Evolutionary conservation across 2,329 filamentous ascomycete genomes (phyloP), one percentile per base, ranked within the genome.

Genomic region (Bipolaris zeicola): DNA sequence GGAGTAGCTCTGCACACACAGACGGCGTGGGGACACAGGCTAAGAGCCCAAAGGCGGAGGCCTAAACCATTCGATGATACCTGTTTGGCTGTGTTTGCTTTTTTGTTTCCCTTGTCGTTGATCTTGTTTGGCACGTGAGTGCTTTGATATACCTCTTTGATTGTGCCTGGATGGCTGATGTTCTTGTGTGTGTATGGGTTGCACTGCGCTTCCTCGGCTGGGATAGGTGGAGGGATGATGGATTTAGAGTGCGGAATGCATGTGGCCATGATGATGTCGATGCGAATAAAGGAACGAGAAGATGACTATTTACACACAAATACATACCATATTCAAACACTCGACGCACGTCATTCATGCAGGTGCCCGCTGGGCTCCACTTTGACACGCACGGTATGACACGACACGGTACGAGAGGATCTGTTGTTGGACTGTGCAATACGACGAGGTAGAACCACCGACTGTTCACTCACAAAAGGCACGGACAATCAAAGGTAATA

Each of bases 11-110:
- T 51, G 65, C 65, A 53, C 69, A 70, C 63, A 76, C 71, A 26
- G 73, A 76, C 51, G 75, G 75, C 41, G 75, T 77, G 3, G 75
- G 75, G 39, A 77, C 75, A 31, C 61, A 67, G 60, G 42, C 60
- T 14, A 60, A 69, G 58, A 55, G 47, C 26, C 52, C 44, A 64
- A 76, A 76, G 70, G 71, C 65, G 45, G 66, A 64, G 43, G 65
- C 67, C 65, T 65, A 67, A 74, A 68, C 5, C 24, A 10, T 59
- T 51, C 20, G 50, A 50, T 28, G 31, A 42, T 52, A 53, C 16
- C 47, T 37, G 41, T 13, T 48, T n/a, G 36, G 42, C 20, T 5
- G 50, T 28, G 16, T 31, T 34, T 46, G 31, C 43, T 50, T 28
- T 38, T 31, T 22, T 45, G 31, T 31, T 33, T 14, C 11, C 34